These are phyloP conservation scores for Saksenaea oblongispora DNA, from an alignment of 371 early-diverging fungal species.

Conservation along the genomic window DNA sequence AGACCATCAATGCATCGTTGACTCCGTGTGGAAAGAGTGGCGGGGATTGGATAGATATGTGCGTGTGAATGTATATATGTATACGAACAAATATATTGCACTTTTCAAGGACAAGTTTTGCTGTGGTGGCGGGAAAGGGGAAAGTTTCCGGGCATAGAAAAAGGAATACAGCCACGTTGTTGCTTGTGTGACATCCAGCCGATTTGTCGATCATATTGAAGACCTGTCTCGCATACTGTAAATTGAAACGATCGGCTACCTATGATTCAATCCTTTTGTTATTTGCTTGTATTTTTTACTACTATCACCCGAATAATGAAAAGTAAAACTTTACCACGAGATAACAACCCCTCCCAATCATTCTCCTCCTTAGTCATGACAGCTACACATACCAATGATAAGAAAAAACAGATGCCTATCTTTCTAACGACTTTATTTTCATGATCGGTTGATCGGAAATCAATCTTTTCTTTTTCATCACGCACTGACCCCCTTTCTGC, in stretches of 20 bases:
- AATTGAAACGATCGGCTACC: not conserved
- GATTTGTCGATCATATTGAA: slow-evolving; percentile 1
- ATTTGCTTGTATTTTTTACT: slow-evolving; percentile 12
- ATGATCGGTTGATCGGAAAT: not conserved
- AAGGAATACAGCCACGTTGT: slow-evolving; percentile 5
- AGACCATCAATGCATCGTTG: not conserved
- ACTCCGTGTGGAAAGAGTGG: not conserved
- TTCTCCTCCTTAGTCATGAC: too few relatives aligned
- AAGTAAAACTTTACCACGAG: not conserved
- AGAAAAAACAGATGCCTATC: not conserved
- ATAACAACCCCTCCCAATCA: not conserved
- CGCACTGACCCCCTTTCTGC: slow-evolving; percentile 4
- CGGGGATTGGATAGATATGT: not conserved
- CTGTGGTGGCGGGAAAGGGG: not conserved
- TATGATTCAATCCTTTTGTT: not conserved
- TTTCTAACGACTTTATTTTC: not conserved
- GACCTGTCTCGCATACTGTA: not conserved
- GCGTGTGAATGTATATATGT: not conserved
- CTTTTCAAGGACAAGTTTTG: not conserved
- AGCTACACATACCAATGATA: too few relatives aligned
- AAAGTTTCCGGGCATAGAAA: not conserved
- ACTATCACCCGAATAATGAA: slow-evolving; percentile 6
- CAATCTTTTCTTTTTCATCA: not conserved
- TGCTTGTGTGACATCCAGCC: not conserved
- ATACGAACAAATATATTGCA: not conserved